A percentile compares a stretch with the other conserved stretches of the same genome.
phyloP scores from a whole-genome alignment of 495 filamentous ascomycete species.

The Aspergillus ostianus region DNA sequence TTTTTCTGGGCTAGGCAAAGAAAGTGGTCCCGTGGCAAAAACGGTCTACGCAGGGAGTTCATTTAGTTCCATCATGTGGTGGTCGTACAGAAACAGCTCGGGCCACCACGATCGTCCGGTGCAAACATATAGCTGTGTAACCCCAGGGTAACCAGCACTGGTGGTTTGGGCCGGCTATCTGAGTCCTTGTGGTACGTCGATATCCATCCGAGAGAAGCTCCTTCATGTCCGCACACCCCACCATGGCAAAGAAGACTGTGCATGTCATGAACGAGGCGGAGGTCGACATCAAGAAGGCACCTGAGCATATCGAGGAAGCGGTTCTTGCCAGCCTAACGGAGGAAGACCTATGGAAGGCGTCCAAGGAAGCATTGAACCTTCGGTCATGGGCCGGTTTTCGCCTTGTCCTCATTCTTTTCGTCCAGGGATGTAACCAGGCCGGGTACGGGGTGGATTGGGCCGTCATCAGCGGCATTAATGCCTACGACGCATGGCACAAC shows the following conservation, averaged over 20 bases:
- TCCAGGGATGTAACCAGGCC: constrained; percentile 42
- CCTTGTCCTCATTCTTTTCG: constrained; percentile 36
- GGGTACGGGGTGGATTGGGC: constrained; percentile 46
- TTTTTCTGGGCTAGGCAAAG: not conserved
- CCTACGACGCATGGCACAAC: constrained; percentile 29
- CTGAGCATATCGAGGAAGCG: constrained; percentile 34
- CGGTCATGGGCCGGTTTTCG: constrained; percentile 36
- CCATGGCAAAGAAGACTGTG: not conserved
- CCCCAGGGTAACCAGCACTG: constrained; percentile 1
- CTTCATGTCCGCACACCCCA: not conserved
- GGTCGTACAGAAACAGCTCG: constrained; percentile 8
- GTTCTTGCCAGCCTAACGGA: constrained; percentile 38
- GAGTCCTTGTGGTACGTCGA: not conserved
- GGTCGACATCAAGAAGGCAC: constrained; percentile 3
- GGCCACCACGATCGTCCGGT: constrained; percentile 3
- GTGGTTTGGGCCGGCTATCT: not conserved
- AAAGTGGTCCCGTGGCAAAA: not conserved
- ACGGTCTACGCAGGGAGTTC: not conserved
- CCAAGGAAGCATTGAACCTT: constrained; percentile 28
- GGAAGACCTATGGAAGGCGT: constrained; percentile 35
- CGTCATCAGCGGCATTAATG: constrained; percentile 40
- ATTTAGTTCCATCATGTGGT: not conserved
- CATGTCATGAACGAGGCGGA: not conserved
- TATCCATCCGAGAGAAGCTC: not conserved
- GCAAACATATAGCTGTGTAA: constrained; percentile 12